These are phyloP conservation scores for Mortierella sp. DNA, from an alignment of 371 early-diverging fungal genomes.

Conservation along the genomic window DNA sequence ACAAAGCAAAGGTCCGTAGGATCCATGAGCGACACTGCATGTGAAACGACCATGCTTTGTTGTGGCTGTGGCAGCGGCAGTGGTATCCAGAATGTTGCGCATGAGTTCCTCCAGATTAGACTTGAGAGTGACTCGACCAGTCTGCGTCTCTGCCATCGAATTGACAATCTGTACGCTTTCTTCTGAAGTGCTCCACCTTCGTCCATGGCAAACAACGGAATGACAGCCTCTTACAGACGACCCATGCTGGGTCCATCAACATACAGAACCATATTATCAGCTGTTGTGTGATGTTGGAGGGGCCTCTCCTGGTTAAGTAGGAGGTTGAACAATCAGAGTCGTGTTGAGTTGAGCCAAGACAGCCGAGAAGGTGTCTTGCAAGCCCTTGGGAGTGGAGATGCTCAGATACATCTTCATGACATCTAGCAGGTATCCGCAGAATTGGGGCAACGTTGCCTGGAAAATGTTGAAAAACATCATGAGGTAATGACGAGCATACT, in stretches of 20 bases:
- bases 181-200: slow-evolving; percentile 87
- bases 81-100: slow-evolving; percentile 63
- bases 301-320: slow-evolving; percentile 58
- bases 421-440: slow-evolving; percentile 77
- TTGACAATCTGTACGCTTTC: slow-evolving; percentile 90
- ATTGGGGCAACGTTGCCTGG: slow-evolving; percentile 72
- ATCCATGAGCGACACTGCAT: slow-evolving; percentile 65
- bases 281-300: slow-evolving; percentile 76
- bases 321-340: slow-evolving; percentile 59
- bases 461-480: slow-evolving; percentile 86
- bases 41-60: slow-evolving; percentile 79
- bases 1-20: slow-evolving; percentile 81
- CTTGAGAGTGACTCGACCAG: slow-evolving; percentile 58
- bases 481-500: slow-evolving; percentile 78
- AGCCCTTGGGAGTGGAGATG: slow-evolving; percentile 68
- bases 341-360: slow-evolving; percentile 73
- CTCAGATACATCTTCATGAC: slow-evolving; percentile 75
- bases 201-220: slow-evolving; percentile 68
- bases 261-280: slow-evolving; percentile 77
- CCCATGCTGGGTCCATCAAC: slow-evolving; percentile 68
- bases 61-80: slow-evolving; percentile 63
- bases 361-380: slow-evolving; percentile 68
- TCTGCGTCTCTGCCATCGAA: slow-evolving; percentile 64
- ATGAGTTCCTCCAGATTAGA: slow-evolving; percentile 61
- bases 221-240: slow-evolving; percentile 66